These are phyloP conservation scores for Capsicum baccatum DNA, from an alignment of 257 asterid genomes.

Conservation along the genomic window DNA sequence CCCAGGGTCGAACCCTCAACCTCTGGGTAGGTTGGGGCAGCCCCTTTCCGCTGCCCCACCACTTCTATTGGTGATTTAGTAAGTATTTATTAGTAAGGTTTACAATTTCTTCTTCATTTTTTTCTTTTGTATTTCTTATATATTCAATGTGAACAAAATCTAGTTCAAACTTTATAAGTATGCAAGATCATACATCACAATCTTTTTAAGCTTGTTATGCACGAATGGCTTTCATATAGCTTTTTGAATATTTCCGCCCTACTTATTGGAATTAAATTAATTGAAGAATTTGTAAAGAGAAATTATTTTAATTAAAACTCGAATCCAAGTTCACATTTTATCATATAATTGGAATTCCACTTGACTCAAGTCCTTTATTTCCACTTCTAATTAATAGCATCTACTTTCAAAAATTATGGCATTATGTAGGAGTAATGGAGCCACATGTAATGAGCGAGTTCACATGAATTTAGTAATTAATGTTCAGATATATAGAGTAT, in stretches of 20 bases:
- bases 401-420: too few relatives aligned
- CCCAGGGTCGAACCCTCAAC: too few relatives aligned
- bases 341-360: not conserved
- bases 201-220: not conserved
- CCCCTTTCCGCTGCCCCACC: too few relatives aligned
- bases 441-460: not conserved
- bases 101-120: not conserved
- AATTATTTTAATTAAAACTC: not conserved
- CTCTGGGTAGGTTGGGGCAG: too few relatives aligned
- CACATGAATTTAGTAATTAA: not conserved
- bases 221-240: slow-evolving; percentile 19
- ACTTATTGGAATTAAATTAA: not conserved
- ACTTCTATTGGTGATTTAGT: too few relatives aligned
- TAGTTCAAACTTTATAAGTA: not conserved
- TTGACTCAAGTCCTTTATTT: not conserved
- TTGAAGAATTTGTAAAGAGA: not conserved
- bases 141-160: not conserved
- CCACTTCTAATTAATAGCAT: not conserved
- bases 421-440: not conserved
- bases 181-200: not conserved
- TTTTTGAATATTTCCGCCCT: slow-evolving; percentile 19
- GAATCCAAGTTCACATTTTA: not conserved
- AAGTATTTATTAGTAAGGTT: not conserved
- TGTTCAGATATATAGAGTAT: too few relatives aligned
- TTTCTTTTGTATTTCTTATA: not conserved